Evolutionary conservation across 768 basidiomycete species (phyloP).

Genomic region (Pholiota molesta): DNA sequence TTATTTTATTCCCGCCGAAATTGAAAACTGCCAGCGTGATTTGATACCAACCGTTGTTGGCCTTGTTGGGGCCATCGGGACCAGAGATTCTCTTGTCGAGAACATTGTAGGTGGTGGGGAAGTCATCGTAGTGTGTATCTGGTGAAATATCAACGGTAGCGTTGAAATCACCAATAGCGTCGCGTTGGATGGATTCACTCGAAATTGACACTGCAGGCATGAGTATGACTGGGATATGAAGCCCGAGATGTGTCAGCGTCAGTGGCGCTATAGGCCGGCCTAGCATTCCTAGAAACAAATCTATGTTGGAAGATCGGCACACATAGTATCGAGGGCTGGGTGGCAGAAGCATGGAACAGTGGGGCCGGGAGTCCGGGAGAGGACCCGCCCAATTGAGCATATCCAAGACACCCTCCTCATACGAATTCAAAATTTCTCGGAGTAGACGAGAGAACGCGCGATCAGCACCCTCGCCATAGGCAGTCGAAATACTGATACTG

Average conservation of each 20-base stretch:
- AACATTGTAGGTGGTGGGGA: neutral
- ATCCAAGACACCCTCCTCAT: too few relatives aligned
- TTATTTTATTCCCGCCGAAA: neutral
- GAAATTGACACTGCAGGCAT: neutral
- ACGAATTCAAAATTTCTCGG: neutral
- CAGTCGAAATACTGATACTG: neutral
- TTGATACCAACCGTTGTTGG: neutral
- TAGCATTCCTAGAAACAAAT: too few relatives aligned
- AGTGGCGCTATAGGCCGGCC: neutral
- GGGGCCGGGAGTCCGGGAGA: too few relatives aligned
- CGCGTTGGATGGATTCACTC: too few relatives aligned
- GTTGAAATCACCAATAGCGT: neutral
- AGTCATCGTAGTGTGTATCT: neutral
- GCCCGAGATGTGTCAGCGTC: neutral
- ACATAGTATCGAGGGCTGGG: neutral
- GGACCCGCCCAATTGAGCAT: too few relatives aligned
- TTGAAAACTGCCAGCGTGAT: neutral
- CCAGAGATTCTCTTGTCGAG: neutral
- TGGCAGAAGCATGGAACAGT: neutral
- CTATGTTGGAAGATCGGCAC: neutral
- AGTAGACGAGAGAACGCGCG: conserved; percentile 2
- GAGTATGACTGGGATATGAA: neutral
- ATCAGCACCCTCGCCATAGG: conserved; percentile 1
- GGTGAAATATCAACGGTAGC: neutral
- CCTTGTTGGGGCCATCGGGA: neutral